Evolutionary conservation across 305 asterid species (phyloP).

Genomic region (Solanum hybrid): DNA sequence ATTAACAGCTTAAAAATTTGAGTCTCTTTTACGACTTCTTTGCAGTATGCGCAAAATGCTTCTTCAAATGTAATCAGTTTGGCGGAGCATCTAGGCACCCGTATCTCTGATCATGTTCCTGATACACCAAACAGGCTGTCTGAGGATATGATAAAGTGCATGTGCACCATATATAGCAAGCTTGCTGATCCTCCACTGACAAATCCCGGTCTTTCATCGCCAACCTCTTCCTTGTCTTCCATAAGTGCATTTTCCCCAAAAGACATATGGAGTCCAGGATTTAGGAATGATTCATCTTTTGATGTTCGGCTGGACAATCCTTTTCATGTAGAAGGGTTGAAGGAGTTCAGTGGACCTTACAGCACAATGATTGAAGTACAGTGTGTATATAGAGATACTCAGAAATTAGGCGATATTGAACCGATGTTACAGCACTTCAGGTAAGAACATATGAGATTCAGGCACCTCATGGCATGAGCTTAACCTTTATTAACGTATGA

Average conservation of each 20-base stretch:
- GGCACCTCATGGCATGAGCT: background rate
- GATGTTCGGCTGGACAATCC: conserved; percentile 87
- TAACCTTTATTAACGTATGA: background rate
- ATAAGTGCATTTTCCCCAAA: conserved; percentile 79
- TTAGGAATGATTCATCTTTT: conserved; percentile 63
- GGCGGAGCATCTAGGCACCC: conserved; percentile 94
- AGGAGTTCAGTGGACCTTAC: conserved; percentile 98
- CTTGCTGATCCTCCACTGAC: conserved; percentile 69
- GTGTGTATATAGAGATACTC: conserved; percentile 68
- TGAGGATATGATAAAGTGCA: conserved; percentile 93
- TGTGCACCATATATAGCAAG: conserved; percentile 77
- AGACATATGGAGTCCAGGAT: conserved; percentile 83
- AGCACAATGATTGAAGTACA: conserved; percentile 95
- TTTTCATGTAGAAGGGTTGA: conserved; percentile 81
- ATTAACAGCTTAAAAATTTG: background rate
- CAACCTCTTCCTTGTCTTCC: conserved; percentile 76
- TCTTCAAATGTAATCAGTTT: conserved; percentile 64
- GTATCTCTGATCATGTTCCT: conserved; percentile 67
- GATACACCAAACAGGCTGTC: conserved; percentile 83
- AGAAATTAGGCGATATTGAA: conserved; percentile 69
- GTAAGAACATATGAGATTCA: conserved; percentile 23
- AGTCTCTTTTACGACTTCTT: background rate
- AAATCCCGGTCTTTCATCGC: conserved; percentile 66
- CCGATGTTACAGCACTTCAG: conserved; percentile 63
- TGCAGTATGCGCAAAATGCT: conserved; percentile 63